These are phyloP conservation scores for Pythium myriotylum DNA, from an alignment of 352 stramenopile species.

Conservation along the genomic window DNA sequence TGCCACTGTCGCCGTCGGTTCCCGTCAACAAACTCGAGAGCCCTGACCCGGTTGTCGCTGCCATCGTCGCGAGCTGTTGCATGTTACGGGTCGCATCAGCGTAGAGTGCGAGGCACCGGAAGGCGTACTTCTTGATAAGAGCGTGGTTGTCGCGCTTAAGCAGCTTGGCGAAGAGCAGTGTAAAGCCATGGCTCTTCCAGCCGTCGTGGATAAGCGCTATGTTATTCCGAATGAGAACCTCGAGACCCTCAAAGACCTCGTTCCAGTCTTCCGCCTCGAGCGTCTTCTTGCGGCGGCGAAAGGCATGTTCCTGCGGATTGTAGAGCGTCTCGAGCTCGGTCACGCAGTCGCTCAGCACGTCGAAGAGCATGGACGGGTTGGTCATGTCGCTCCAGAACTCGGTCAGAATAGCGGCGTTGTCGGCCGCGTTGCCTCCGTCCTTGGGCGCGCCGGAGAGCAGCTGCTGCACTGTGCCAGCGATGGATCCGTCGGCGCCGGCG, in stretches of 20 bases:
- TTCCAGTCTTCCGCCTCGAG: conserved; percentile 89
- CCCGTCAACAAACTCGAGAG: conserved; percentile 34
- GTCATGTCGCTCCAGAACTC: conserved; percentile 80
- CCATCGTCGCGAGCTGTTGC: conserved; percentile 57
- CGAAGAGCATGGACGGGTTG: conserved; percentile 75
- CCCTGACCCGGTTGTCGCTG: neutral
- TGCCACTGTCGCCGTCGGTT: conserved; percentile 49
- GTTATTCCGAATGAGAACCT: conserved; percentile 82
- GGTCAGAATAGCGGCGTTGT: conserved; percentile 50
- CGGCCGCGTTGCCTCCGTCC: conserved; percentile 37
- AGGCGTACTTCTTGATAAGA: conserved; percentile 91
- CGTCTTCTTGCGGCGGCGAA: conserved; percentile 81
- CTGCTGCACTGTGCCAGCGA: conserved; percentile 72
- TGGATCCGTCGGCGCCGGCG: conserved; percentile 49
- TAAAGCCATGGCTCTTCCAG: conserved; percentile 83
- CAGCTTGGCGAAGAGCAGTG: conserved; percentile 84
- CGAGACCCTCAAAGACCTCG: conserved; percentile 86
- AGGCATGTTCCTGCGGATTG: conserved; percentile 76
- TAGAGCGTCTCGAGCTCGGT: conserved; percentile 85
- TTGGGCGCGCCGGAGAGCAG: conserved; percentile 56
- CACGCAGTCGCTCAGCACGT: conserved; percentile 81
- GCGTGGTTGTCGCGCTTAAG: conserved; percentile 85
- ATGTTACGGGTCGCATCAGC: conserved; percentile 75
- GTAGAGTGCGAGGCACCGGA: conserved; percentile 83
- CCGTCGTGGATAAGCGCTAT: conserved; percentile 64